Percentiles rank a stretch among this genome's conserved stretches.
These are phyloP conservation scores for Hanseniaspora jakobsenii DNA, from an alignment of 805 yeast genomes.

Conservation along the genomic window DNA sequence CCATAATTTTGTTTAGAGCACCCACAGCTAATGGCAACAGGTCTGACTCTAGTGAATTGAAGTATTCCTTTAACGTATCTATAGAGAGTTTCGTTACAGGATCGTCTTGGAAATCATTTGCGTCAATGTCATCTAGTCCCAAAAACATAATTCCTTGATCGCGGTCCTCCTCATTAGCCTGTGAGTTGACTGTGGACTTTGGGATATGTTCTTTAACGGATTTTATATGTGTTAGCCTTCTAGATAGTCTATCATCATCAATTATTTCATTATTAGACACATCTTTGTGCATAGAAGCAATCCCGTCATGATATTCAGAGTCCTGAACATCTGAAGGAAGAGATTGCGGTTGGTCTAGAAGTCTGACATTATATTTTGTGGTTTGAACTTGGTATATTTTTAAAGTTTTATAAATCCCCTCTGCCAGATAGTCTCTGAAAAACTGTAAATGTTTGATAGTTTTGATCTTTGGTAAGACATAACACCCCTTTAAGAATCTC, in stretches of 20 bases:
- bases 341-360: not conserved
- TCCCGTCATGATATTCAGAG: too few relatives aligned
- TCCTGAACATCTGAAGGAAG: too few relatives aligned
- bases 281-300: too few relatives aligned
- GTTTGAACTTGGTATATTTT: constrained; percentile 19
- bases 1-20: constrained; percentile 38
- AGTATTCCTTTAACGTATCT: constrained; percentile 43
- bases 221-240: constrained; percentile 16
- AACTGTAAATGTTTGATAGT: constrained; percentile 25
- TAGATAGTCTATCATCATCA: constrained; percentile 5
- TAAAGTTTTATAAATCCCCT: constrained; percentile 22
- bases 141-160: constrained; percentile 12
- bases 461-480: constrained; percentile 25
- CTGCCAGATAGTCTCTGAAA: constrained; percentile 22
- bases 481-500: constrained; percentile 25
- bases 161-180: not conserved
- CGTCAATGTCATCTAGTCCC: constrained; percentile 12
- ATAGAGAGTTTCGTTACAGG: constrained; percentile 27
- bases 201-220: constrained; percentile 12
- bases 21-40: constrained; percentile 49
- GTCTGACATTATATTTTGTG: not conserved
- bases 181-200: constrained; percentile 18
- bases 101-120: constrained; percentile 20
- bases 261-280: too few relatives aligned
- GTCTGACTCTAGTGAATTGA: constrained; percentile 48